phyloP scores from a whole-genome alignment of 371 early-diverging fungal species.

The Furculomyces boomerangus region DNA sequence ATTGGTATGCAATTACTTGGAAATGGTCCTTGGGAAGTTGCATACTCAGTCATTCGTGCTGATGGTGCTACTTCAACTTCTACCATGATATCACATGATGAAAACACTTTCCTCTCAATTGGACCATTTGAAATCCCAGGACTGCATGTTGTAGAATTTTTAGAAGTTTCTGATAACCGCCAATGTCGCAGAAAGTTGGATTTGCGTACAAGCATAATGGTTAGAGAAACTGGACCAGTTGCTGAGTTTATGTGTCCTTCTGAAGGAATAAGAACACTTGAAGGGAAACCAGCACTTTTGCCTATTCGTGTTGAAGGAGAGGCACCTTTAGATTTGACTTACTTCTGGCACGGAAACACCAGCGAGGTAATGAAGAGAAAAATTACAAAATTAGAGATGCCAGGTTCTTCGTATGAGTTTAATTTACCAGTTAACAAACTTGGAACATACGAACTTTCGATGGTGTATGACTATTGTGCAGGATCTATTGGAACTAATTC shows the following conservation, averaged over 20 bases:
- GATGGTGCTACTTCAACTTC: slow-evolving; percentile 5
- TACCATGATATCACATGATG: slow-evolving; percentile 5
- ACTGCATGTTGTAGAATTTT: slow-evolving; percentile 14
- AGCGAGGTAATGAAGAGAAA: slow-evolving; percentile 2
- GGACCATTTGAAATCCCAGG: slow-evolving; percentile 14
- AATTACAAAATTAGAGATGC: slow-evolving; percentile 2
- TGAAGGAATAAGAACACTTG: slow-evolving; percentile 13
- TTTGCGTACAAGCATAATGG: slow-evolving; percentile 5
- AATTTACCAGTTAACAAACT: slow-evolving; percentile 13
- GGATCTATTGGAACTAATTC: slow-evolving; percentile 11
- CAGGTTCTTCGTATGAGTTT: neutral
- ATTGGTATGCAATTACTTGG: slow-evolving; percentile 16
- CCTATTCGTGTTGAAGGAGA: slow-evolving; percentile 14
- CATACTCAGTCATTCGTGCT: slow-evolving; percentile 12
- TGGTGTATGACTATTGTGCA: slow-evolving; percentile 13
- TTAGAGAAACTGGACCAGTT: slow-evolving; percentile 18
- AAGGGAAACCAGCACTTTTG: slow-evolving; percentile 11
- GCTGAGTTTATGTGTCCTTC: slow-evolving; percentile 15
- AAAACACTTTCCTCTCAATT: slow-evolving; percentile 7
- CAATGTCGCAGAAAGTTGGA: slow-evolving; percentile 16
- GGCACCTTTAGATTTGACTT: slow-evolving; percentile 14
- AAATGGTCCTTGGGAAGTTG: slow-evolving; percentile 21
- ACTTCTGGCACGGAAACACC: slow-evolving; percentile 10
- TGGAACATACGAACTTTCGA: slow-evolving; percentile 17
- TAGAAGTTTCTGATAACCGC: slow-evolving; percentile 15